Evolutionary conservation across 768 basidiomycete species (phyloP).

Genomic region (Hericium rajendrae): DNA sequence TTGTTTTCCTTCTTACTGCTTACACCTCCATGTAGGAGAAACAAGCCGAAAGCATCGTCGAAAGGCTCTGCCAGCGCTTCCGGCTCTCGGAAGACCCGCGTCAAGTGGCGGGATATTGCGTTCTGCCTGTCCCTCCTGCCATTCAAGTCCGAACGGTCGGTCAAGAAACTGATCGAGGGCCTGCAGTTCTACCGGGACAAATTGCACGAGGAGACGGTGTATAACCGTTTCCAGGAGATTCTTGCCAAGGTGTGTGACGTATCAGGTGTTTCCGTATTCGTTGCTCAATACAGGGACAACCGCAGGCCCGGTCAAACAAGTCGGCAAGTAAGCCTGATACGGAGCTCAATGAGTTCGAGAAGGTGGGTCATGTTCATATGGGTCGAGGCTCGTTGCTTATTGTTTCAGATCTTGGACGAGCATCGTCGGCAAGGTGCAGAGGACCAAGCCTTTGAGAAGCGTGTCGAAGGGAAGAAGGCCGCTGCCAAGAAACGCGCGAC

Average conservation of each 20-base stretch:
- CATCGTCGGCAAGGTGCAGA: constrained; percentile 80
- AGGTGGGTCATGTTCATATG: constrained; percentile 28
- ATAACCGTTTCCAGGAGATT: constrained; percentile 77
- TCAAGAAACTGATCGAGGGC: constrained; percentile 93
- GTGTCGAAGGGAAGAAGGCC: constrained; percentile 73
- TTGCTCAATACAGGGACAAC: too few species aligned
- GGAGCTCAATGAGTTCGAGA: constrained; percentile 92
- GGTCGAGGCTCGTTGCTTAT: background rate
- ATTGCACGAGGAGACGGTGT: constrained; percentile 80
- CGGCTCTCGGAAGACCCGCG: constrained; percentile 77
- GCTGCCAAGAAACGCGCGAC: constrained; percentile 69
- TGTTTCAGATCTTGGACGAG: constrained; percentile 71
- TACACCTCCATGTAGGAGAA: constrained; percentile 61
- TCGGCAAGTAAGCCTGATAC: constrained; percentile 86
- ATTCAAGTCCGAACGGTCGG: constrained; percentile 93
- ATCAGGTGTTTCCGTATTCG: constrained; percentile 2
- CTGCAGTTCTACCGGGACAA: constrained; percentile 94
- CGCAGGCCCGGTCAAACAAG: constrained; percentile 80
- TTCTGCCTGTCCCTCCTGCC: constrained; percentile 91
- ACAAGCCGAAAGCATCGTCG: constrained; percentile 94
- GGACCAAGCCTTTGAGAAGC: constrained; percentile 83
- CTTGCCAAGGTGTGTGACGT: constrained; percentile 56
- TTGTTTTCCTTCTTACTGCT: background rate
- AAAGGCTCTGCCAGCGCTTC: constrained; percentile 97
- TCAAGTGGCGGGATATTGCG: constrained; percentile 96